Conservation (phyloP, 495 filamentous ascomycete genomes). For the Penicillium psychrofluorescens region DNA sequence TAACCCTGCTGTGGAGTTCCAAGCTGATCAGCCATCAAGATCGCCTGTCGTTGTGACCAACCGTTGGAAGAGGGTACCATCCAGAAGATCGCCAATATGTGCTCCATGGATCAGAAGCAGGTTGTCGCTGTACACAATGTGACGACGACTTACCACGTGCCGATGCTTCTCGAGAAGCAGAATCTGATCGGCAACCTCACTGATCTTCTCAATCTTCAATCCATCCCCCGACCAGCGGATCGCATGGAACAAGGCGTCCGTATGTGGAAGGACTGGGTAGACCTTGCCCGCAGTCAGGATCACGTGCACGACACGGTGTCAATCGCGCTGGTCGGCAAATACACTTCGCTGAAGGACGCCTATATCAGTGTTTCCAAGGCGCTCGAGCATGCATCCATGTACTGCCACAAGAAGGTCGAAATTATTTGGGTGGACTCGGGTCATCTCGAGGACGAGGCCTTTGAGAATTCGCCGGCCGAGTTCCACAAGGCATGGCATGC, state of each 20-base stretch:
- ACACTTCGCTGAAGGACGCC: conserved; percentile 71
- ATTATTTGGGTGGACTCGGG: conserved; percentile 78
- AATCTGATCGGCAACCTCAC: conserved; percentile 57
- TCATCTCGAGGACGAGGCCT: conserved; percentile 62
- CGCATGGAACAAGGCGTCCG: conserved; percentile 49
- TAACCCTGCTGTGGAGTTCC: background rate
- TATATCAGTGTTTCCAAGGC: conserved; percentile 79
- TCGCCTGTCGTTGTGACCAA: conserved; percentile 83
- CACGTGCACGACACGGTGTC: conserved; percentile 57
- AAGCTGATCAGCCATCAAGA: conserved; percentile 32
- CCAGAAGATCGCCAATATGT: conserved; percentile 81
- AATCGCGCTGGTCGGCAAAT: conserved; percentile 91
- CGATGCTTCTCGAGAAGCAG: conserved; percentile 78
- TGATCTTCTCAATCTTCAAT: conserved; percentile 41
- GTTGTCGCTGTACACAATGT: conserved; percentile 84
- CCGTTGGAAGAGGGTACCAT: conserved; percentile 67
- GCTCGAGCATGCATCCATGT: conserved; percentile 88
- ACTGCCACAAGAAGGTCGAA: conserved; percentile 69
- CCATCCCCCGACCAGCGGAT: conserved; percentile 8
- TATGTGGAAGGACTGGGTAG: conserved; percentile 72
- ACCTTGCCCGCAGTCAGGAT: conserved; percentile 55
- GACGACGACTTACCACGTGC: conserved; percentile 83
- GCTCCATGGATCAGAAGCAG: conserved; percentile 72
- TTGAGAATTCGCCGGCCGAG: conserved; percentile 53
- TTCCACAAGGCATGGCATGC: conserved; percentile 87